A percentile compares a stretch with the other conserved stretches of the same genome.
phyloP scores from a whole-genome alignment of 345 rosid genomes.

The Anastatica hierochuntica region DNA sequence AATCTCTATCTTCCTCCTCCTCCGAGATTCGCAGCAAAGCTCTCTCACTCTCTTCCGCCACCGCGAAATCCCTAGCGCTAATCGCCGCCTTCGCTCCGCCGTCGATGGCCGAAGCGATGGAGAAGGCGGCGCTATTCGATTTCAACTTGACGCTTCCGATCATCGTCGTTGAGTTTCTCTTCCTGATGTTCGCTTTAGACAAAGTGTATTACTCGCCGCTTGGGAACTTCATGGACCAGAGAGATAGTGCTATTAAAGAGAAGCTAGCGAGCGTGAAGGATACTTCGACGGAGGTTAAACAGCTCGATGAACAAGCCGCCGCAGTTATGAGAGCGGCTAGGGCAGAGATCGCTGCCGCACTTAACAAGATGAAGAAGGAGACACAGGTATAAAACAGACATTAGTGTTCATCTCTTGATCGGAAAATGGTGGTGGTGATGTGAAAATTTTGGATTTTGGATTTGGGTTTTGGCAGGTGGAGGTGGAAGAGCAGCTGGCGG shows the following conservation, averaged over 20 bases:
- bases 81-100: constrained; percentile 60
- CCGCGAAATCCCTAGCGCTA: constrained; percentile 55
- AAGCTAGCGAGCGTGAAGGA: constrained; percentile 75
- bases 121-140: constrained; percentile 88
- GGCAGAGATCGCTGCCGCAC: constrained; percentile 83
- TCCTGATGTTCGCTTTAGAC: constrained; percentile 83
- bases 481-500: constrained; percentile 51
- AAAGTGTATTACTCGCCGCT: constrained; percentile 72
- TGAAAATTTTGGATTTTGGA: neutral
- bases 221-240: constrained; percentile 80
- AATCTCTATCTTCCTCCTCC: constrained; percentile 16
- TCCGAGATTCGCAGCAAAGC: constrained; percentile 29
- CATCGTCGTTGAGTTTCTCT: constrained; percentile 65
- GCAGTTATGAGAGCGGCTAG: constrained; percentile 80
- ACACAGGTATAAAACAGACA: constrained; percentile 24
- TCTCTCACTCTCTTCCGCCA: constrained; percentile 28
- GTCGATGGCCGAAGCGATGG: constrained; percentile 66
- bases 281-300: constrained; percentile 69
- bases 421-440: too few species aligned
- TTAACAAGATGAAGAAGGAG: constrained; percentile 87
- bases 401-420: neutral
- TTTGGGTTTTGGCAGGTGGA: constrained; percentile 41
- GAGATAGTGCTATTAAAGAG: constrained; percentile 69
- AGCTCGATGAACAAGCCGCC: constrained; percentile 73
- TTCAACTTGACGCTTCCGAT: constrained; percentile 89